Base-by-base conservation (phyloP, 345 rosid genomes). In the Anacardium occidentale region DNA sequence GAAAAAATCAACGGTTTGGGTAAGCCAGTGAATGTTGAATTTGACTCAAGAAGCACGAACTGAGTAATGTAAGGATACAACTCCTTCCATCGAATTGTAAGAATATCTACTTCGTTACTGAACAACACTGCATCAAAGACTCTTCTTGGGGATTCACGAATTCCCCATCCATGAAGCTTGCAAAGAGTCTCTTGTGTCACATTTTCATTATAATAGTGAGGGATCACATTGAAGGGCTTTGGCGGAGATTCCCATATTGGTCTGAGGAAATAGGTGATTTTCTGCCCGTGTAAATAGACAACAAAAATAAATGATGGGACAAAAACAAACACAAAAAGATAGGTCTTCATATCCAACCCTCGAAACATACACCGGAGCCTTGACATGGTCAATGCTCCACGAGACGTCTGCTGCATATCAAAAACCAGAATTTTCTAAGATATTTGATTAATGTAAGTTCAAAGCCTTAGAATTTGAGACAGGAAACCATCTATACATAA, bases 11-110 rank as follows among this genome's bases (percentile, higher is more conserved):
- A 75, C 4, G 91, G 83, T 71, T 94, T 94, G 25, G 86, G 85
- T 26, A 89, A 51, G 74, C 96, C 88, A 1, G 97, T 86, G 63
- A 91, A 94, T 3, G 98, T 94, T 0, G 98, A 94, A 74, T 94
- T 94, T 0, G 98, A 90, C 77, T 94, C 98, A 2, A 94, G 96
- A 42, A 94, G 80, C 51, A 94, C 97, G 62, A 94, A 91, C 75
- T 90, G 89, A 0, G 92, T 90, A 12, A 94, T 74, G 59, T 85
- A 91, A n/a, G 98, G 98, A 68, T 83, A 86, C 66, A 94, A 73
- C 77, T 91, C 97, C 11, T 90, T 90, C 98, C 98, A 94, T 15
- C 98, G 86, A 73, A 94, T 75, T 2, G 88, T 84, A 37, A 91
- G 90, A 72, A 94, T 89, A 47, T 94, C 98, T 0, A 81, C 70